A percentile compares a stretch with the other conserved stretches of the same genome.
Conservation (phyloP, 1,284 basidiomycete genomes). For the Moniliella sp. region DNA sequence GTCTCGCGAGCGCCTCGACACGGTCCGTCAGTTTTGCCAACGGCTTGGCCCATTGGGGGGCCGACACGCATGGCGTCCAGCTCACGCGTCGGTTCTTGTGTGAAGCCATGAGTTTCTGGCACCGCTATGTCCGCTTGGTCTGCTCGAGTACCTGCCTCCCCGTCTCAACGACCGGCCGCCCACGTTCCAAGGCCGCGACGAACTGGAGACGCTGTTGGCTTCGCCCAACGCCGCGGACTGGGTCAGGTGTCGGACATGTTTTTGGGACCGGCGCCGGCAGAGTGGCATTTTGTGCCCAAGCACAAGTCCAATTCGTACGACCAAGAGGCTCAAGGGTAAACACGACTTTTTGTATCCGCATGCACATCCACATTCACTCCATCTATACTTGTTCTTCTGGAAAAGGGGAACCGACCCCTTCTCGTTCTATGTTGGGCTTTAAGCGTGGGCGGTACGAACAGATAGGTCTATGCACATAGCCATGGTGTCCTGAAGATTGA, state of each 20-base stretch:
- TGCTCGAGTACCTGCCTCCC: conserved; percentile 63
- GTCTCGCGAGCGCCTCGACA: conserved; percentile 65
- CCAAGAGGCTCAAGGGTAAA: no score
- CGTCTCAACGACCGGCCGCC: conserved; percentile 75
- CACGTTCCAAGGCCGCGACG: conserved; percentile 60
- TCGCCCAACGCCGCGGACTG: conserved; percentile 67
- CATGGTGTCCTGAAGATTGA: no score
- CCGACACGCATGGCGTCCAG: conserved; percentile 50
- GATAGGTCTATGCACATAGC: no score
- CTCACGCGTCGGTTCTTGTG: conserved; percentile 80
- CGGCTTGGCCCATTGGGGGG: conserved; percentile 27
- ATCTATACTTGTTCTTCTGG: no score
- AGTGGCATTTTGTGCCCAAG: conserved; percentile 41
- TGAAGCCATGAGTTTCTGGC: conserved; percentile 80
- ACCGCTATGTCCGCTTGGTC: conserved; percentile 75
- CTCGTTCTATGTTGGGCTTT: no score
- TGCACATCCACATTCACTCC: no score
- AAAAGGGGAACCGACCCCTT: no score
- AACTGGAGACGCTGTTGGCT: conserved; percentile 58
- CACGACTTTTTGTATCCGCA: no score
- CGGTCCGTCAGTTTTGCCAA: conserved; percentile 42
- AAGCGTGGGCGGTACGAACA: no score
- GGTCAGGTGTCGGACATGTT: conserved; percentile 90
- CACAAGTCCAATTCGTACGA: conserved; percentile 12
- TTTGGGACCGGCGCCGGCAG: conserved; percentile 48